These are phyloP conservation scores for Leccinum fuscescens DNA, from an alignment of 1,284 basidiomycete species.

Conservation along the genomic window DNA sequence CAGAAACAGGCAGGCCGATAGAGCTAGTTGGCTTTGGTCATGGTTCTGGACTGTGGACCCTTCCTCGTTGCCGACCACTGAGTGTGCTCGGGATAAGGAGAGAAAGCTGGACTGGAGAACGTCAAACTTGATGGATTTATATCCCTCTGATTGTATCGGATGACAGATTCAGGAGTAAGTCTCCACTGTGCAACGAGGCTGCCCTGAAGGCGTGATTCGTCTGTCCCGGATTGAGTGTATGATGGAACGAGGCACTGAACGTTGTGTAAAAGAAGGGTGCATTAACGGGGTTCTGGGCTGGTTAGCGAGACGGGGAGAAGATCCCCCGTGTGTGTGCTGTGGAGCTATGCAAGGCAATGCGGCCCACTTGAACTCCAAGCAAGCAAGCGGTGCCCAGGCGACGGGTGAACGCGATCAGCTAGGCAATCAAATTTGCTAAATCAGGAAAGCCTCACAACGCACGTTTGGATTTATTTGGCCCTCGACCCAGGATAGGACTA, in stretches of 20 bases:
- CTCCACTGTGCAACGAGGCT: background rate
- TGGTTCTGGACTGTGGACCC: constrained; percentile 10
- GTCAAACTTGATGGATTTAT: background rate
- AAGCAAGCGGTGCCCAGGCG: constrained; percentile 19
- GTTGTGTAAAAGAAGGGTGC: constrained; percentile 6
- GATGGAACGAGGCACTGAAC: constrained; percentile 7
- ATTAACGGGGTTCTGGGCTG: constrained; percentile 6
- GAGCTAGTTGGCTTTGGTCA: background rate
- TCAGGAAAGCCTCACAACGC: constrained; percentile 9
- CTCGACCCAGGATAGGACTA: constrained; percentile 30
- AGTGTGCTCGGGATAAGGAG: background rate
- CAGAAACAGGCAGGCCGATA: background rate
- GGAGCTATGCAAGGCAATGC: constrained; percentile 17
- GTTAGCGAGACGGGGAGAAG: background rate
- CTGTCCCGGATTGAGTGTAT: constrained; percentile 1
- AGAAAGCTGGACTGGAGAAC: background rate
- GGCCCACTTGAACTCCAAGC: constrained; percentile 10
- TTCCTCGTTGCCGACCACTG: background rate
- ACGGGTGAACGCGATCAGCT: constrained; percentile 16
- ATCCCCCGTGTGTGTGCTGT: background rate
- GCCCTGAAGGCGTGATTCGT: background rate
- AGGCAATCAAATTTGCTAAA: constrained; percentile 13
- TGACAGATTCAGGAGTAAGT: background rate
- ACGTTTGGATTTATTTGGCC: constrained; percentile 33
- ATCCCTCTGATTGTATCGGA: background rate